Evolutionary conservation across 768 basidiomycete genomes (phyloP), one percentile per base, ranked within the genome.

Genomic region (Leucocoprinus leucothites): DNA sequence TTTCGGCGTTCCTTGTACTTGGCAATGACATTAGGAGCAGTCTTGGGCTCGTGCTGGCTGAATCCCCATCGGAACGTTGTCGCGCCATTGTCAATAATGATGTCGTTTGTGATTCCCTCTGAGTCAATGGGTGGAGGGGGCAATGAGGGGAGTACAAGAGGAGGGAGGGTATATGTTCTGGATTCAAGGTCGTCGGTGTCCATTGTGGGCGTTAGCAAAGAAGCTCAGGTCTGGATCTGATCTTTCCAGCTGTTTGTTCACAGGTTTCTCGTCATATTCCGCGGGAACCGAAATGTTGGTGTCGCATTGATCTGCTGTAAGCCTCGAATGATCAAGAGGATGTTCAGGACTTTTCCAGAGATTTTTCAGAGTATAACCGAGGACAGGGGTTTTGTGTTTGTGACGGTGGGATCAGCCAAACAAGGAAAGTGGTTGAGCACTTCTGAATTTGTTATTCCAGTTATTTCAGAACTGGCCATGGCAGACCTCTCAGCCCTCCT

Each of bases 31-130:
- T 94, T 95, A 1, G 82, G 74, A 31, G 82, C 82, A 14, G 77
- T 72, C 35, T 78, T 82, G 0, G 92, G 91, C 0, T 66, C 65
- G 2, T 69, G 38, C 2, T 80, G 81, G 3, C 80, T 82, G 69
- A 93, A 96, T 13, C 93, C 94, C 71, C 89, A 96, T 48, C 92
- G 82, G 38, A 95, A 74, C 47, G 73, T 81, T 26, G 87, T 89
- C 6, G 94, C 84, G 57, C 94, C 94, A 62, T 95, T 94, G 78
- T 96, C 94, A 62, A 95, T 89, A 61, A 93, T 78, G 57, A 95
- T 70, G 9, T 64, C 69, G 35, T 82, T 80, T 64, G 84, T 77
- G 18, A 61, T 52, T 44, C 78, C 71, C 60, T 89, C 90, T 11
- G 80, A 71, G 42, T 75, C 75, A 43, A 65, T 41, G 6, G 59